phyloP scores from a whole-genome alignment of 345 rosid species.

The Psidium guajava region DNA sequence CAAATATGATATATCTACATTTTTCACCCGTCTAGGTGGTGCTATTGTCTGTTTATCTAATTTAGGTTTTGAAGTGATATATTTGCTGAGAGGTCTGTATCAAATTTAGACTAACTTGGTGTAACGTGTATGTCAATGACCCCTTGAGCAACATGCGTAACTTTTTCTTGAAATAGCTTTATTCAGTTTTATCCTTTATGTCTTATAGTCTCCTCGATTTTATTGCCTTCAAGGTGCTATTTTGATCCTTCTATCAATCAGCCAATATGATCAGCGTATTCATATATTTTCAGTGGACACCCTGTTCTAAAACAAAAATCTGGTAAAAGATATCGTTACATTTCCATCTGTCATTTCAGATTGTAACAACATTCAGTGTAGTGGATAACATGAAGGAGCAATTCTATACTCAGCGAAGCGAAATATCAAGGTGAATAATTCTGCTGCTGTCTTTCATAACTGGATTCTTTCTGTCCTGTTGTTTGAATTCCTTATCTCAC shows the following conservation, averaged over 20 bases:
- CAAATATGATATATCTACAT: neutral
- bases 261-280: neutral
- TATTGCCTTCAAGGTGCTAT: neutral
- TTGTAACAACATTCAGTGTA: constrained; percentile 80
- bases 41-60: neutral
- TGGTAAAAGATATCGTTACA: neutral
- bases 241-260: neutral
- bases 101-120: neutral
- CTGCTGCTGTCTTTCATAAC: neutral
- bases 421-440: constrained; percentile 36
- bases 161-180: neutral
- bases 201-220: neutral
- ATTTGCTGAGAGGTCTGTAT: neutral
- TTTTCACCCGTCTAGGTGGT: neutral
- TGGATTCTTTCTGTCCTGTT: neutral
- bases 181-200: neutral
- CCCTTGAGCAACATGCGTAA: neutral
- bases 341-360: constrained; percentile 26
- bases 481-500: neutral
- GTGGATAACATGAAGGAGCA: constrained; percentile 88
- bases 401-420: constrained; percentile 42
- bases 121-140: neutral
- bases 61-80: neutral
- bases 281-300: neutral
- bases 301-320: neutral